Conservation (phyloP, 2,329 filamentous ascomycete genomes). For the Colletotrichum cordylinicola region DNA sequence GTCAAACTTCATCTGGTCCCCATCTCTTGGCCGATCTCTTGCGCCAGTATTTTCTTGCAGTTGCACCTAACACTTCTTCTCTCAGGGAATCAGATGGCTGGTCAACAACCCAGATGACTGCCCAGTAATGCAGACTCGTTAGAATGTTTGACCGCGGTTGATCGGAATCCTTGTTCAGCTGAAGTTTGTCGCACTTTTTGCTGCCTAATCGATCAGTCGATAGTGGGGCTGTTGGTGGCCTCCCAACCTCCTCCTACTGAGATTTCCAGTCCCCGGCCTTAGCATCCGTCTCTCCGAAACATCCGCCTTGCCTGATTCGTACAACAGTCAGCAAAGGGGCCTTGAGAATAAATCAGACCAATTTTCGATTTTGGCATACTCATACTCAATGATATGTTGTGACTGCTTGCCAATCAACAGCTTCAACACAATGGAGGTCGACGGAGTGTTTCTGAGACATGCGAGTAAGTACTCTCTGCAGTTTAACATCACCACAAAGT, state of each 20-base stretch:
- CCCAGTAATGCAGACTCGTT: background rate
- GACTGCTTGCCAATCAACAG: background rate
- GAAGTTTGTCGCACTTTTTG: background rate
- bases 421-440: background rate
- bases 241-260: background rate
- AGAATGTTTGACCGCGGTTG: background rate
- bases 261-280: too few species aligned
- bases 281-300: background rate
- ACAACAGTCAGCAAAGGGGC: background rate
- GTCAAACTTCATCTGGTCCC: background rate
- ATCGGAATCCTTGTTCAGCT: background rate
- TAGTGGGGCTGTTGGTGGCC: background rate
- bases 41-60: background rate
- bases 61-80: background rate
- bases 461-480: background rate
- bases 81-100: background rate
- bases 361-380: background rate
- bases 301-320: background rate
- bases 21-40: background rate
- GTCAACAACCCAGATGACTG: background rate
- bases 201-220: background rate
- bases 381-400: background rate
- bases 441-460: background rate
- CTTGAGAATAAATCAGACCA: background rate
- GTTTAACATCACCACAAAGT: background rate